Base-by-base conservation (phyloP, 257 asterid genomes). In the Plantago major region DNA sequence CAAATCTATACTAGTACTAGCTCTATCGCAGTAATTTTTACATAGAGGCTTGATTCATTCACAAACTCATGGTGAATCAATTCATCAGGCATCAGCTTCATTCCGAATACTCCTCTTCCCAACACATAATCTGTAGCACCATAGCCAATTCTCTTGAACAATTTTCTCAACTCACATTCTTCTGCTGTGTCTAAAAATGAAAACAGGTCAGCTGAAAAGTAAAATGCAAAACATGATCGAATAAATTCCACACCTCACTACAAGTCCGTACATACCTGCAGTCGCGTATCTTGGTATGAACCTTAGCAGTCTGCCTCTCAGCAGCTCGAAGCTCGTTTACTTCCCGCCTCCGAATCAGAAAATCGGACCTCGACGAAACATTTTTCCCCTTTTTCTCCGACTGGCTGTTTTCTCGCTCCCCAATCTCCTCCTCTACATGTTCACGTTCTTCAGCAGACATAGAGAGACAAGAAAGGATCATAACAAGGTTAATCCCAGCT, bases 401-500 rank as follows among this genome's bases (percentile, higher is more conserved):
- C 22, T 10, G 19, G 14, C 2, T 18, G 64, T 40, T 59, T 54
- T 12, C 11, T 37, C 69, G 75, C 4, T 19, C 69, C 13, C 0
- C 7, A 33, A 37, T 60, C 15, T 49, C 52, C 1, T 72, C 56
- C 0, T 53, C 40, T 16, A 69, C 5, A 69, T 26, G 58, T 1
- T 58, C n/a, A 38, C 60, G 15, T 38, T 73, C 79, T 53, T 73
- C 71, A 0, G 45, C 28, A 4, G 79, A 66, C 54, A 66, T 1
- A 2, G 88, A 81, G 58, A 79, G 73, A 46, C 67, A 75, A 9
- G 82, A 73, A 7, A 79, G 60, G 64, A 84, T 30, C 49, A 79
- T 8, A 5, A 75, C 70, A 42, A 84, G 84, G 55, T 84, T 84
- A 28, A 84, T 57, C 72, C 76, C 88, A 10, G 60, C 64, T 9